Evolutionary conservation across 2,329 filamentous ascomycete genomes (phyloP).

Genomic region (Nothopassalora personata): DNA sequence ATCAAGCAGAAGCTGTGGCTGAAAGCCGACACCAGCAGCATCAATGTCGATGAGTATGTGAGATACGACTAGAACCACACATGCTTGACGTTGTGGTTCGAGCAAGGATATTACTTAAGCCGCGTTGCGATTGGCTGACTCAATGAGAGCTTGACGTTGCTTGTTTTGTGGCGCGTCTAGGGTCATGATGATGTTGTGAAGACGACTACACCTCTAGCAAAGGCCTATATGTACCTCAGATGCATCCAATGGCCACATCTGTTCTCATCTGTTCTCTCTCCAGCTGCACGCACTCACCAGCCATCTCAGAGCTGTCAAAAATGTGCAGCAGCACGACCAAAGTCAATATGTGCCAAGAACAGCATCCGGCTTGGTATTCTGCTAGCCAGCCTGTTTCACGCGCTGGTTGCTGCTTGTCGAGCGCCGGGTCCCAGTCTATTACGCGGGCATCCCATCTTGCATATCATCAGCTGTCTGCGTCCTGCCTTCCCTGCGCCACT

Average conservation of each 20-base stretch:
- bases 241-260: neutral
- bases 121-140: too few species aligned
- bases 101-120: too few species aligned
- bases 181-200: neutral
- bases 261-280: neutral
- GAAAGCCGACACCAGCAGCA: conserved; percentile 7
- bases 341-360: neutral
- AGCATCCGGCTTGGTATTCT: neutral
- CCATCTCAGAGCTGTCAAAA: neutral
- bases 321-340: neutral
- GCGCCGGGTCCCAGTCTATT: neutral
- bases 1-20: neutral
- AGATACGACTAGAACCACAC: neutral
- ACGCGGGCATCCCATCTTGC: neutral
- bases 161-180: neutral
- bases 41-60: conserved; percentile 11
- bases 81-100: neutral
- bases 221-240: neutral
- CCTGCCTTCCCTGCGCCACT: neutral
- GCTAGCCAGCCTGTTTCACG: neutral
- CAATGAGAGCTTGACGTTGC: neutral
- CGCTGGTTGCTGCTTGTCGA: neutral
- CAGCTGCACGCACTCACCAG: too few species aligned
- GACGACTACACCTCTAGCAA: neutral
- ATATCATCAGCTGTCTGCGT: neutral